Evolutionary conservation across 1,284 basidiomycete genomes (phyloP), one percentile per base, ranked within the genome.

Genomic region (Cryptococcus maquisensis): DNA sequence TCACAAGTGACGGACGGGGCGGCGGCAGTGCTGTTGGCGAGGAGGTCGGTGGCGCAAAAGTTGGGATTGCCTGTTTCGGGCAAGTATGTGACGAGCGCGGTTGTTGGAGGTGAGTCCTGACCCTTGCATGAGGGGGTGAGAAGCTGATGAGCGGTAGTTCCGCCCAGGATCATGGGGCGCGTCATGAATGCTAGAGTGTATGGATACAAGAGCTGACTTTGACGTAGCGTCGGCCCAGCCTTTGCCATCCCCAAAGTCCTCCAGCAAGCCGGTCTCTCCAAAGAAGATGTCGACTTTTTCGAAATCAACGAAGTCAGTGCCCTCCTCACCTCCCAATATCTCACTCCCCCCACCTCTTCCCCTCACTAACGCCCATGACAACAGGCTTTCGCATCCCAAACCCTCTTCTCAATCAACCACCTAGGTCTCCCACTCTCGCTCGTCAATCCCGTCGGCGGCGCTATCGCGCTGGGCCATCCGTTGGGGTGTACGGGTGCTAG

Each of bases 1-100:
- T 93, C 88, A 24, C 94, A 96, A 74, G 85, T 98, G 48, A 92
- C 90, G 20, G 95, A 98, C 69, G 95, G 95, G 58, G 95, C 95
- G 20, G 92, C 93, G 46, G 94, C 93, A 0, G 92, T 98, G 49
- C 78, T 98, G 54, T 85, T 98, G 54, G 82, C 90, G 36, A 84
- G 91, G 57, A 85, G 95, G 52, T 88, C 86, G 28, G 83, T 86
- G 38, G 95, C 95, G n/a, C 86, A 88, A 77, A 87, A 86, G 68
- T 86, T 95, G 60, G 87, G 89, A 40, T 82, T 98, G 38, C 90
- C 92, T 48, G 87, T 98, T 69, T 60, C 95, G 52, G 95, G 90
- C 78, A 97, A 98, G 79, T 98, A 85, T 73, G 85, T 94, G 69
- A 82, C 81, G 42, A 84, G 86, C 8, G 80, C 83, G 43, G 84